phyloP scores from a whole-genome alignment of 192 early-diverging fungal genomes.

The Coemansia umbellata region DNA sequence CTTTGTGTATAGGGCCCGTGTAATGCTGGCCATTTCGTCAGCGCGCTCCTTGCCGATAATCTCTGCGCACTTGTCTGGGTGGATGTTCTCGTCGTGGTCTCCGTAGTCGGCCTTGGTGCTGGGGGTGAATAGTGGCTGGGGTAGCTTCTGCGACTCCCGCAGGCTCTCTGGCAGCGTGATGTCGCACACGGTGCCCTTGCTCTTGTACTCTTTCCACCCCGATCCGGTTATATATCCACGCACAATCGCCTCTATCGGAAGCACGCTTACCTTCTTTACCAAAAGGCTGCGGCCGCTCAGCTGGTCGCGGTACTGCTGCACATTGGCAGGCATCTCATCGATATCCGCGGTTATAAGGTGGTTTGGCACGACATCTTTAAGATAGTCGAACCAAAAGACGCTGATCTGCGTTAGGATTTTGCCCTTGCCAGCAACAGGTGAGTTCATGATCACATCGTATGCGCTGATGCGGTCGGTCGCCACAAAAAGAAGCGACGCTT shows the following conservation, averaged over 20 bases:
- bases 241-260: slow-evolving; percentile 97
- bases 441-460: slow-evolving; percentile 98
- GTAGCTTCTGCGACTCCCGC: slow-evolving; percentile 81
- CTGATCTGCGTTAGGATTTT: slow-evolving; percentile 95
- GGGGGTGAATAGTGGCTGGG: slow-evolving; percentile 86
- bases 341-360: slow-evolving; percentile 94
- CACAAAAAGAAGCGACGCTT: slow-evolving; percentile 84
- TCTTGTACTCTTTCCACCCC: slow-evolving; percentile 92
- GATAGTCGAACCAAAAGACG: slow-evolving; percentile 91
- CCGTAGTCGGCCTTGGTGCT: slow-evolving; percentile 99
- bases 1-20: slow-evolving; percentile 75
- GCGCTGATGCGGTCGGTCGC: slow-evolving; percentile 97
- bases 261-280: slow-evolving; percentile 85
- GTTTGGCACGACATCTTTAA: slow-evolving; percentile 88
- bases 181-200: slow-evolving; percentile 89
- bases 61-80: slow-evolving; percentile 80
- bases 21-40: slow-evolving; percentile 65
- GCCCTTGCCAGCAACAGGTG: slow-evolving; percentile 89
- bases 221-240: slow-evolving; percentile 98
- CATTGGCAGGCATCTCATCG: slow-evolving; percentile 81
- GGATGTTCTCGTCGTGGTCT: slow-evolving; percentile 98
- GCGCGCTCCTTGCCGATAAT: slow-evolving; percentile 83
- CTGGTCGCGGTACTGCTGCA: slow-evolving; percentile 87
- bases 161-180: slow-evolving; percentile 78
- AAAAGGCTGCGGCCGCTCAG: slow-evolving; percentile 87